phyloP scores from a whole-genome alignment of 371 early-diverging fungal species.

The Coemansia sp. region DNA sequence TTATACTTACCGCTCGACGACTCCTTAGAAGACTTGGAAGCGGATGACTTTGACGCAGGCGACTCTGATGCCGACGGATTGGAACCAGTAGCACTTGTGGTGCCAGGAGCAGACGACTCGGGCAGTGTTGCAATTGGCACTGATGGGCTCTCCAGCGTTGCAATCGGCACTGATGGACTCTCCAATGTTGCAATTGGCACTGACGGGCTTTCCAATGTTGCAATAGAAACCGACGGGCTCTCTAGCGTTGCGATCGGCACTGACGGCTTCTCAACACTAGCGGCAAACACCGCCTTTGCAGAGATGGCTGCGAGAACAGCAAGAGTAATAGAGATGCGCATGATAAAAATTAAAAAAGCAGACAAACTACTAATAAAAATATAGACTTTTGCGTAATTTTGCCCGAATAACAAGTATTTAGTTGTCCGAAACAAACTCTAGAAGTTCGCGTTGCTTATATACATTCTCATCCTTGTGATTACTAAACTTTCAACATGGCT shows the following conservation, averaged over 20 bases:
- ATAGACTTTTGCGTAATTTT: neutral
- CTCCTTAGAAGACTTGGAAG: neutral
- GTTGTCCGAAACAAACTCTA: neutral
- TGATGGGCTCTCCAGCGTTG: neutral
- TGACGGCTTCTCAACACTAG: neutral
- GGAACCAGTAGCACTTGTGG: neutral
- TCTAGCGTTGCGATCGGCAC: too few relatives aligned
- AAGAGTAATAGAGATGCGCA: constrained; percentile 29
- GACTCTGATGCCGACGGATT: neutral
- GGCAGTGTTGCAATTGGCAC: constrained; percentile 1
- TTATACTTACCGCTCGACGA: neutral
- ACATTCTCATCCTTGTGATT: neutral
- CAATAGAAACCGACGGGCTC: neutral
- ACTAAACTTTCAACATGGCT: neutral
- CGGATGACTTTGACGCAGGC: neutral
- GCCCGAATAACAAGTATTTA: constrained; percentile 11
- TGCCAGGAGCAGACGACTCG: too few relatives aligned
- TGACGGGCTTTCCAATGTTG: neutral
- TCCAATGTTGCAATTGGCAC: neutral
- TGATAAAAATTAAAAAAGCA: neutral
- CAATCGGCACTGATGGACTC: neutral
- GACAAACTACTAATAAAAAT: neutral
- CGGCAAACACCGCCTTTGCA: constrained; percentile 16
- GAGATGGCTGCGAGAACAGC: constrained; percentile 27
- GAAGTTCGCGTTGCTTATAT: constrained; percentile 12